Base-by-base conservation (phyloP, 352 stramenopile genomes). In the Peronospora destructor region DNA sequence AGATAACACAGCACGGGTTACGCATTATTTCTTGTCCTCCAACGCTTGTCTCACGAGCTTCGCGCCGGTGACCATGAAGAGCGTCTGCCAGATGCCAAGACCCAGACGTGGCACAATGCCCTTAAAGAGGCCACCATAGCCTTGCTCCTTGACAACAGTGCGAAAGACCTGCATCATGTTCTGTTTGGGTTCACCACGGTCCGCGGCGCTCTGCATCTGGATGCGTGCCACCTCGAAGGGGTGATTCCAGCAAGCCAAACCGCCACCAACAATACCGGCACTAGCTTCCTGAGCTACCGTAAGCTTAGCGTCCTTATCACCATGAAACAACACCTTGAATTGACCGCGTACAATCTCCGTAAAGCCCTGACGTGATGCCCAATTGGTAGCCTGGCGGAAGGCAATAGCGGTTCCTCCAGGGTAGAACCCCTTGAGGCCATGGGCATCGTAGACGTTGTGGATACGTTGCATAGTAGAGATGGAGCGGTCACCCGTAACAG, bases 11-110 rank as follows among this genome's bases (percentile, higher is more conserved):
- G 14, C 19, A 36, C 43, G 2, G 8, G 10, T 32, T 32, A 12
- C 28, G 38, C 14, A 65, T 51, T 74, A 74, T 42, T 69, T 69
- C 37, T 60, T 63, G 53, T 85, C 66, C 49, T 87, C 79, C 8
- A 95, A 71, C 54, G 79, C 77, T 53, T 94, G 77, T 45, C 86
- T 85, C 53, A 95, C 73, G 37, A 95, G 76, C 70, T 95, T 95
- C 25, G 85, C 85, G 23, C 85, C 85, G 33, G 85, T 95, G 64
- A 95, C 85, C 85, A 95, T 95, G 58, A 95, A 95, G 36, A 95
- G 74, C 58, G 85, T 95, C 68, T 95, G 85, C 84, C 84, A 95
- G 49, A 95, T 91, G 44, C 80, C 83, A 9, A 94, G 73, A 3
- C 80, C 73, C 34, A 94, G 67, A 29, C 85, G 80, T 28, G 85